Evolutionary conservation across 73 alveolate genomes (phyloP).

Genomic region (Paramecium sexaurelia): DNA sequence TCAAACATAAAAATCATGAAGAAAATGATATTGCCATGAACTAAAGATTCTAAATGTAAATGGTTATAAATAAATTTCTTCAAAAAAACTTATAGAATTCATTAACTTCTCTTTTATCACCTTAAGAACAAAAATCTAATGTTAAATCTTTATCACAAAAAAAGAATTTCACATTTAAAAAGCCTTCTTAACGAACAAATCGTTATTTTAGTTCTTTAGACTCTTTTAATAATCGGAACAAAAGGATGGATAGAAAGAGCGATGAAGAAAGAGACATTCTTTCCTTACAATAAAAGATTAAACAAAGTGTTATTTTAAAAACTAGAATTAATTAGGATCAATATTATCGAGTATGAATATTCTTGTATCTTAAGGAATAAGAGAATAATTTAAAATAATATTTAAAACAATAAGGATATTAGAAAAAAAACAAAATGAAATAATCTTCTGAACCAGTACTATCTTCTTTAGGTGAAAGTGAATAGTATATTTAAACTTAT

Average conservation of each 20-base stretch:
- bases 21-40: background rate
- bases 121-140: background rate
- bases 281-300: background rate
- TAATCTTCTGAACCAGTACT: background rate
- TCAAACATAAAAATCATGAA: background rate
- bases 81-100: background rate
- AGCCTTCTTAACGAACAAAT: background rate
- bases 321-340: background rate
- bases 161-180: background rate
- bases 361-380: background rate
- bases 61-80: background rate
- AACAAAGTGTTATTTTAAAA: background rate
- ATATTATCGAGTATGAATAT: background rate
- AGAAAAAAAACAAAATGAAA: background rate
- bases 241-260: background rate
- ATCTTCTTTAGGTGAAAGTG: background rate
- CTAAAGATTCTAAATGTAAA: conserved; percentile 23
- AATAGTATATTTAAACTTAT: background rate
- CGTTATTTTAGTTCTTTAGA: background rate
- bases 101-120: background rate
- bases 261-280: background rate
- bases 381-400: background rate
- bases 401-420: background rate
- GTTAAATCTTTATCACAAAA: background rate
- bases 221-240: background rate